Evolutionary conservation across 2,329 filamentous ascomycete species (phyloP).

Genomic region (Pseudocercospora ulei): DNA sequence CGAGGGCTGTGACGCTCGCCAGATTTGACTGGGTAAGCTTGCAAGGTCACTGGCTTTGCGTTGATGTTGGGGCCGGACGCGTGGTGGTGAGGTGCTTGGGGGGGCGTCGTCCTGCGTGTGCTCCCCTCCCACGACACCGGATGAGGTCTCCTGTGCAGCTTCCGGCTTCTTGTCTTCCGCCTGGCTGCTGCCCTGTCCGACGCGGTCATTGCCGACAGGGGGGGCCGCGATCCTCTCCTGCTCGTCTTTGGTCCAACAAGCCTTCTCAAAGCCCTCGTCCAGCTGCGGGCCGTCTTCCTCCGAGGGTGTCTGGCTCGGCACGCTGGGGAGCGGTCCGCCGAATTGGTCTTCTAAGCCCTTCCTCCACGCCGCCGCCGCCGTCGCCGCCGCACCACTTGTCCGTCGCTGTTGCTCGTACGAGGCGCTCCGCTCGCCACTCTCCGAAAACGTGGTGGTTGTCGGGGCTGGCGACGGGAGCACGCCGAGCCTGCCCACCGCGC

Average conservation of each 20-base stretch:
- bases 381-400: conserved; percentile 14
- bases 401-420: conserved; percentile 10
- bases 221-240: too few species aligned
- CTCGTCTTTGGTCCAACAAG: background rate
- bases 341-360: conserved; percentile 11
- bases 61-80: conserved; percentile 16
- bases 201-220: too few species aligned
- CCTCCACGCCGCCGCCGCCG: conserved; percentile 7
- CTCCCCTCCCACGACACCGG: too few species aligned
- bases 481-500: conserved; percentile 21
- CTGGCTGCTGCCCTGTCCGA: too few species aligned
- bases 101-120: background rate
- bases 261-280: background rate
- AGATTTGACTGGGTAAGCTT: conserved; percentile 24
- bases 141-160: too few species aligned
- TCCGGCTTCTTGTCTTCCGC: too few species aligned
- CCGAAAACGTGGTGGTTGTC: conserved; percentile 18
- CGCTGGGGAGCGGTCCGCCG: conserved; percentile 8
- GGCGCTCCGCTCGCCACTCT: conserved; percentile 13
- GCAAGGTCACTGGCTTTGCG: conserved; percentile 25
- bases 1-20: conserved; percentile 3
- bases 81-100: background rate
- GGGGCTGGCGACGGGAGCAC: conserved; percentile 29
- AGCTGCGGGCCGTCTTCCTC: conserved; percentile 4
- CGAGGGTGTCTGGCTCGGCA: conserved; percentile 8